Conservation (phyloP, 164 flowering plant species). For the Macadamia tetraphylla region DNA sequence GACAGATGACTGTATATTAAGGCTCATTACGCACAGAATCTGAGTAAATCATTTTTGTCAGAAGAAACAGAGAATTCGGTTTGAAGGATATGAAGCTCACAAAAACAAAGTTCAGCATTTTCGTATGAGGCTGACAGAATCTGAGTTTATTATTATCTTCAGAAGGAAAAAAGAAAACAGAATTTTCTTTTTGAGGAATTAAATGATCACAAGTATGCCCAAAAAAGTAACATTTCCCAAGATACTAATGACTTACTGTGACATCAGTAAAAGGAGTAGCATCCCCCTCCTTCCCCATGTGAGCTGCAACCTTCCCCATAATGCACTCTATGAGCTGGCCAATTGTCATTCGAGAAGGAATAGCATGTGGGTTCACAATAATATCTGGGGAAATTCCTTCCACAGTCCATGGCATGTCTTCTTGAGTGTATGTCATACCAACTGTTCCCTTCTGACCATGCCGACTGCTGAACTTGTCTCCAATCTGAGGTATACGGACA, state of each 20-base stretch:
- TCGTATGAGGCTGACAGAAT: too few relatives aligned
- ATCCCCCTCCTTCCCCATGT: constrained; percentile 95
- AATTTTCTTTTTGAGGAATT: too few relatives aligned
- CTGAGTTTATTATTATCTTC: too few relatives aligned
- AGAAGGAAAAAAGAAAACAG: too few relatives aligned
- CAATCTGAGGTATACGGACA: constrained; percentile 90
- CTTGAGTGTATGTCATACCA: constrained; percentile 96
- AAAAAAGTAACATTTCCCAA: too few relatives aligned
- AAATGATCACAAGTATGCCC: too few relatives aligned
- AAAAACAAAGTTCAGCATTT: too few relatives aligned
- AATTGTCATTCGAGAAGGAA: constrained; percentile 98
- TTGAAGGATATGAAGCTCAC: too few relatives aligned
- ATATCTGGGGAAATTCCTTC: constrained; percentile 93
- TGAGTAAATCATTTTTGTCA: too few relatives aligned
- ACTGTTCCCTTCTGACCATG: constrained; percentile 98
- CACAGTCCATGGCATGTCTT: constrained; percentile 96
- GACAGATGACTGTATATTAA: too few relatives aligned
- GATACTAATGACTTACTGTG: constrained; percentile 48
- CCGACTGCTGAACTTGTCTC: constrained; percentile 93
- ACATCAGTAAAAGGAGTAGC: constrained; percentile 97
- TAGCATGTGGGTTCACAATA: constrained; percentile 94
- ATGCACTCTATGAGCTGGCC: constrained; percentile 98
- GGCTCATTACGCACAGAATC: too few relatives aligned
- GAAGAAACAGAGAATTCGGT: too few relatives aligned
- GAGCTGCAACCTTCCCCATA: constrained; percentile 98